Evolutionary conservation across 208 protist species (phyloP).

Genomic region (Acanthamoeba royreba): DNA sequence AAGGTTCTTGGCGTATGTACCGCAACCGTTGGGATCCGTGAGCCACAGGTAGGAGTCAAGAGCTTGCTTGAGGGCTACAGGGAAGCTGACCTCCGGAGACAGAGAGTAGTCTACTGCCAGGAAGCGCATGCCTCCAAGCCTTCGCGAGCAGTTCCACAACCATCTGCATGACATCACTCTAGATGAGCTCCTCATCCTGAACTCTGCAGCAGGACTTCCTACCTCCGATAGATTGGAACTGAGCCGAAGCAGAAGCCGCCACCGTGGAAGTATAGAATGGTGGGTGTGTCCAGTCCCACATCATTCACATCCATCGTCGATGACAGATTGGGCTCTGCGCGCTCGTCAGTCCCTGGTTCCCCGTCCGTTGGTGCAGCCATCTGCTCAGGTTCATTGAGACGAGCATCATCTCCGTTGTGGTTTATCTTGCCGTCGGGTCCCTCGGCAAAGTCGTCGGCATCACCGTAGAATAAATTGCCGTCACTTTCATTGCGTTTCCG

Average conservation of each 20-base stretch:
- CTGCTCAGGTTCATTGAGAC: too few species aligned
- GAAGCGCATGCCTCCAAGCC: neutral
- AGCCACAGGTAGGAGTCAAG: neutral
- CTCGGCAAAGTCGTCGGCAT: neutral
- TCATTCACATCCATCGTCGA: neutral
- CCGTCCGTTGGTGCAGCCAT: too few species aligned
- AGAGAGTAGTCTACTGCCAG: conserved; percentile 16
- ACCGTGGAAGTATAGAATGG: neutral
- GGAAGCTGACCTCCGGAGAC: neutral
- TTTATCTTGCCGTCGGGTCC: neutral
- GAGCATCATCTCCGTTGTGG: neutral
- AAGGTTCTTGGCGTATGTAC: neutral
- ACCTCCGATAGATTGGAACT: neutral
- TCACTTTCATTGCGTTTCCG: neutral
- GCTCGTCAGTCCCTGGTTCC: too few species aligned
- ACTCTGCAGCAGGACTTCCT: neutral
- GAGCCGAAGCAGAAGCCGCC: conserved; percentile 1
- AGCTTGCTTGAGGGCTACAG: neutral
- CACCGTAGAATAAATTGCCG: neutral
- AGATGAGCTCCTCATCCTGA: neutral
- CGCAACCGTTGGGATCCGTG: neutral
- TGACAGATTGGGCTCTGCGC: too few species aligned
- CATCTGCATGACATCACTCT: neutral
- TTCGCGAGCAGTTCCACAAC: neutral
- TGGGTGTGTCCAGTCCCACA: neutral